phyloP scores from a whole-genome alignment of 1,139 yeast genomes.

The Taphrina confusa region DNA sequence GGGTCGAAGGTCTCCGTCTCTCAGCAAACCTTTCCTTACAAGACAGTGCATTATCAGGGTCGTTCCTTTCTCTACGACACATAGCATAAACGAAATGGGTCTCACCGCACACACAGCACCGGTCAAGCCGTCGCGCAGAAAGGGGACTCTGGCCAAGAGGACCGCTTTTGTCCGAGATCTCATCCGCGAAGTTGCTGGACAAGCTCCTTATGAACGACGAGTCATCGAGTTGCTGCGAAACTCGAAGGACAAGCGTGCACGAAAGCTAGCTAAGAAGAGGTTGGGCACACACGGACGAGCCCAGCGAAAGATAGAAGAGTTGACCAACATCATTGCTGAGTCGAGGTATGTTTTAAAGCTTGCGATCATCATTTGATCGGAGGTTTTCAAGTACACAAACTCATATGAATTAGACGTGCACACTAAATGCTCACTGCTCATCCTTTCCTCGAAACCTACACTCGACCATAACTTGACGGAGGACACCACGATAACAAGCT shows the following conservation, averaged over 20 bases:
- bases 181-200: slow-evolving; percentile 96
- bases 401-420: slow-evolving; percentile 5
- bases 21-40: background rate
- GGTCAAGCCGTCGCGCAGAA: slow-evolving; percentile 94
- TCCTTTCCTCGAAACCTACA: too few relatives aligned
- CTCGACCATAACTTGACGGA: too few relatives aligned
- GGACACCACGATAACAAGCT: too few relatives aligned
- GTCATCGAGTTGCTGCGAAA: slow-evolving; percentile 98
- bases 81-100: slow-evolving; percentile 51
- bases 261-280: slow-evolving; percentile 99
- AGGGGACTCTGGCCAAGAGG: slow-evolving; percentile 96
- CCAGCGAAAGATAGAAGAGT: slow-evolving; percentile 98
- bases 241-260: slow-evolving; percentile 99
- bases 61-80: background rate
- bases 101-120: slow-evolving; percentile 90
- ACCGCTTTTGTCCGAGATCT: slow-evolving; percentile 91
- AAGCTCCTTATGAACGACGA: slow-evolving; percentile 99
- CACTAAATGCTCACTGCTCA: slow-evolving; percentile 4
- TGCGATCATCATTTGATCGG: too few relatives aligned
- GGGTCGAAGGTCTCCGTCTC: background rate
- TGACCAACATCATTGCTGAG: slow-evolving; percentile 95
- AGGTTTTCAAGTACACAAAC: too few relatives aligned
- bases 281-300: slow-evolving; percentile 99
- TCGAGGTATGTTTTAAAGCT: slow-evolving; percentile 58
- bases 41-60: background rate